Conservation (phyloP, 768 basidiomycete genomes). For the Xerocomus spinulosus region DNA sequence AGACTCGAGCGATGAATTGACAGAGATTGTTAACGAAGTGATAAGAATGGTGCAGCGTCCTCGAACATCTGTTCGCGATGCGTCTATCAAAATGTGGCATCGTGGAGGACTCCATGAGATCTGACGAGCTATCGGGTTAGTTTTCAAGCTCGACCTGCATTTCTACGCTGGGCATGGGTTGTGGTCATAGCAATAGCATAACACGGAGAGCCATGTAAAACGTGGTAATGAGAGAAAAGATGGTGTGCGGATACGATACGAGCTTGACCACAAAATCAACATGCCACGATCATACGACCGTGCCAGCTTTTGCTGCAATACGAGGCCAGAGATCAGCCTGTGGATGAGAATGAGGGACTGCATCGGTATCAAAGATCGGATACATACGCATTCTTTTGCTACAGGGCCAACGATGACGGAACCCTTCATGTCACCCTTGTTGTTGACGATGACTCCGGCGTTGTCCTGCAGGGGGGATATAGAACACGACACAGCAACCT, state of each 20-base stretch:
- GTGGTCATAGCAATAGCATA: conserved; percentile 22
- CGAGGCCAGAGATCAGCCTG: conserved; percentile 98
- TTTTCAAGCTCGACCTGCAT: too few species aligned
- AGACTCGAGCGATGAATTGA: conserved; percentile 11
- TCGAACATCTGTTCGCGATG: conserved; percentile 20
- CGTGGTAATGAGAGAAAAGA: conserved; percentile 5
- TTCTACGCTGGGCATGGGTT: not conserved
- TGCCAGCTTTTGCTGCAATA: conserved; percentile 98
- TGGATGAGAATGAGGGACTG: not conserved
- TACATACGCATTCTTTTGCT: conserved; percentile 97
- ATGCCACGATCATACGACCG: conserved; percentile 71
- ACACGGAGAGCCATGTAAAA: conserved; percentile 15
- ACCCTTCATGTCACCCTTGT: conserved; percentile 99
- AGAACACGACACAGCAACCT: not conserved
- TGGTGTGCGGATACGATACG: conserved; percentile 4
- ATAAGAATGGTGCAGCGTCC: conserved; percentile 11
- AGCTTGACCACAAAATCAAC: conserved; percentile 10
- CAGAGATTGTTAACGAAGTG: not conserved
- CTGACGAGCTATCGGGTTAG: too few species aligned
- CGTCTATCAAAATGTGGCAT: conserved; percentile 28
- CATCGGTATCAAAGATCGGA: not conserved
- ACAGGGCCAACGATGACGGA: conserved; percentile 95
- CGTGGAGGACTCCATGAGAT: not conserved
- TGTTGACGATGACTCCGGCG: conserved; percentile 96
- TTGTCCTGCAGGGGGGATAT: conserved; percentile 58